phyloP scores from a whole-genome alignment of 495 filamentous ascomycete genomes.

The Arthonia radiata region DNA sequence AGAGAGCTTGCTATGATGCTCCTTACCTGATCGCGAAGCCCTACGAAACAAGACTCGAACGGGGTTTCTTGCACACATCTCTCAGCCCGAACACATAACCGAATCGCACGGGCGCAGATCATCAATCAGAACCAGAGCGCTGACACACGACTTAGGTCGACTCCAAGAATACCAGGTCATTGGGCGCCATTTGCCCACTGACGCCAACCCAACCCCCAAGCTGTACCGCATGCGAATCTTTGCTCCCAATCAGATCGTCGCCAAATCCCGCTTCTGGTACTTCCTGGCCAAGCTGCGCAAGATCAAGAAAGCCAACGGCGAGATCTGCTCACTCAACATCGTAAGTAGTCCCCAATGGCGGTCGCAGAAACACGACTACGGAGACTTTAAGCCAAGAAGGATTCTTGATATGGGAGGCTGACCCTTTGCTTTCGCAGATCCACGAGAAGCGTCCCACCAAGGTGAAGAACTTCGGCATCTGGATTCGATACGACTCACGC shows the following conservation, averaged over 20 bases:
- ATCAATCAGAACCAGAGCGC: too few species aligned
- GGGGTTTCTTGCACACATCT: too few species aligned
- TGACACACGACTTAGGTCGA: too few species aligned
- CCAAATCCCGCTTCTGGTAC: constrained; percentile 99
- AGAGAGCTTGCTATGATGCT: too few species aligned
- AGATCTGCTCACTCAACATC: constrained; percentile 91
- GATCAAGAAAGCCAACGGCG: constrained; percentile 99
- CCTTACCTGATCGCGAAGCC: too few species aligned
- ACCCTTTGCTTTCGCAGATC: constrained; percentile 33
- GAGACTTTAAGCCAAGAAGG: too few species aligned
- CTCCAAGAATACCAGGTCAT: constrained; percentile 99
- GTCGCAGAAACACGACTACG: too few species aligned
- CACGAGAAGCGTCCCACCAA: constrained; percentile 92
- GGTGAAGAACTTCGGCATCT: constrained; percentile 99
- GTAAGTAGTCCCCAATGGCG: constrained; percentile 29
- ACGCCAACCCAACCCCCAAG: constrained; percentile 83
- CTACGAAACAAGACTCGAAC: too few species aligned
- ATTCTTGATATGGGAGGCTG: too few species aligned
- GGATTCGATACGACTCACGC: constrained; percentile 98
- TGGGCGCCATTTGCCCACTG: constrained; percentile 90
- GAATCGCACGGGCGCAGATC: too few species aligned
- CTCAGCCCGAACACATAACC: too few species aligned
- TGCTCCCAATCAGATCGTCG: constrained; percentile 86
- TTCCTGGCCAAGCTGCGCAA: constrained; percentile 95
- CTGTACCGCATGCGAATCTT: constrained; percentile 99